Base-by-base conservation (phyloP, 345 rosid species). In the Turritis glabra region DNA sequence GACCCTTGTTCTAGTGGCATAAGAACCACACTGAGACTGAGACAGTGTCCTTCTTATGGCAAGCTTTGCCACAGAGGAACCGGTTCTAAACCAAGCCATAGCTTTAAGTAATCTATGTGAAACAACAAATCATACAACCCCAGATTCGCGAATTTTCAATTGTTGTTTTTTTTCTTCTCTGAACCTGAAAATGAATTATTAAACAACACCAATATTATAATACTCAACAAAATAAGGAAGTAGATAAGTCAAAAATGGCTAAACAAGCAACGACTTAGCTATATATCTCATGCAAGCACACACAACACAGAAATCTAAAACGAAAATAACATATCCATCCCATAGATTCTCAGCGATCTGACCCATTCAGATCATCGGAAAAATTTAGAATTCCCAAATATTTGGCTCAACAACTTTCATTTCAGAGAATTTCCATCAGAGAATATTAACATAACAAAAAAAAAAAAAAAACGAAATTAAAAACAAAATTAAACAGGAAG, bases 21-120 rank as follows among this genome's bases (percentile, higher is more conserved):
- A 82, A 0, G 83, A 82, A 30, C 89, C 80, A 44, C 78, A 56
- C 65, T 82, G 90, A 44, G 87, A 57, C 71, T 85, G 92, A 62
- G 87, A 76, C 41, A 90, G 54, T 48, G 89, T 81, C 79, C 87
- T 90, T 74, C 80, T 79, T 47, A 90, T 82, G 53, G 94, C 89
- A 80, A 78, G 87, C 79, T 78, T 87, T 57, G 90, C 88, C 47
- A 88, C 47, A 63, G 81, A 69, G 41, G 92, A 82, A 56, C 90
- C 81, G 56, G 74, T 87, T 83, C 94, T 83, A 77, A 90, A 84
- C 97, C 90, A 87, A 57, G 76, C 78, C 97, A 90, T 90, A 27
- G 63, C 77, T 37, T 77, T 64, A 37, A 50, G 15, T 10, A 14
- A 47, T 40, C 52, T 72, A 54, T 64, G 3, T 18, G n/a, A 15